These are phyloP conservation scores for Penicillium occitanis DNA, from an alignment of 2,329 filamentous ascomycete species.

Conservation along the genomic window DNA sequence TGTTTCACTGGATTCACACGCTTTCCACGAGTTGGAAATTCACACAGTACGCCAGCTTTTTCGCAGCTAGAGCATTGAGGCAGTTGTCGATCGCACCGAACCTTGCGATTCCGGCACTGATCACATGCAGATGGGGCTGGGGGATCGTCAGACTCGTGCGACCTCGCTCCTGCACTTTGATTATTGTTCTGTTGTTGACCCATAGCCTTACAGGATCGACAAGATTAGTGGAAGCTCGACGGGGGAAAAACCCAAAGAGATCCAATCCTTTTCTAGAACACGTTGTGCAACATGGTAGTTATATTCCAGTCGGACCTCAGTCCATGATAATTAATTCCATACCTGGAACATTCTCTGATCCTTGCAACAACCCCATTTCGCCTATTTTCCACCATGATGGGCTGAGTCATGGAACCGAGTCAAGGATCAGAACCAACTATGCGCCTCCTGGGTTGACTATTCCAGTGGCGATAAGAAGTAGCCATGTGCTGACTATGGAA, in stretches of 20 bases:
- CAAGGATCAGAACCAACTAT: neutral
- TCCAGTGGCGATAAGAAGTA: neutral
- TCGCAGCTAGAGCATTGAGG: slow-evolving; percentile 7
- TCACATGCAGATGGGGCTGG: slow-evolving; percentile 2
- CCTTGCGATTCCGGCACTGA: slow-evolving; percentile 3
- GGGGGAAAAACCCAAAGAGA: neutral
- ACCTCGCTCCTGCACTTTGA: neutral
- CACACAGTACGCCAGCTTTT: slow-evolving; percentile 7
- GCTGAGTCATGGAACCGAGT: neutral
- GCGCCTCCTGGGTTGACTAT: neutral
- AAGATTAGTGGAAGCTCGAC: neutral
- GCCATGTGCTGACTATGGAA: neutral
- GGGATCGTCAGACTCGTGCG: slow-evolving; percentile 1
- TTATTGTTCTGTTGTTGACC: neutral
- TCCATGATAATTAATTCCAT: neutral
- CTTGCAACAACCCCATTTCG: neutral
- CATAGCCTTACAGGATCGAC: neutral
- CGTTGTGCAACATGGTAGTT: neutral
- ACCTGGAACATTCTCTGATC: neutral
- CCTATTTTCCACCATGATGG: neutral
- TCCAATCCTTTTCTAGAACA: neutral
- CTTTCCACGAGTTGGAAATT: slow-evolving; percentile 9
- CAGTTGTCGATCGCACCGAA: neutral
- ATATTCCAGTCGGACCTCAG: neutral
- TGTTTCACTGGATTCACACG: slow-evolving; percentile 5